Evolutionary conservation across 495 filamentous ascomycete species (phyloP), one percentile per base, ranked within the genome.

Genomic region (Tuber umbilicatum): DNA sequence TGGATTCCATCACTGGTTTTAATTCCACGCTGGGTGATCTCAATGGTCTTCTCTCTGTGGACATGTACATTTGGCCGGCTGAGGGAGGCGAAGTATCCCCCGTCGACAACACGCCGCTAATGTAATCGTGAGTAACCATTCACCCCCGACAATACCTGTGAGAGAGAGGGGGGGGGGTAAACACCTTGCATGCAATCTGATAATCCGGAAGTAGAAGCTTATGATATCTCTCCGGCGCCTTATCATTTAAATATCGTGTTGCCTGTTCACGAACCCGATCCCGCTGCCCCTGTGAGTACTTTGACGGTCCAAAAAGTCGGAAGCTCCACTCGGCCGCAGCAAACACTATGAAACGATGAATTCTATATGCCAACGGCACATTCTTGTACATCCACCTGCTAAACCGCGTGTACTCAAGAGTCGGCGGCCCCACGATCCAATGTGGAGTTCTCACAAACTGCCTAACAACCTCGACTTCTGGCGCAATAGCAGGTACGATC

Each of bases 141-240:
- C 47, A 27, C 47, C 3, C 21, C 21, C 4, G 19, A 23, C 47
- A n/a, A 23, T 23, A 68, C 35, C 14, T 9, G 31, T 4, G 39
- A 37, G 21, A 77, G 70, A 31, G 5, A 10, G 81, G 74, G 90
- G 91, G 91, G 75, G 90, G 83, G 0, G 90, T 90, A 7, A 86
- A 87, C 1, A 92, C 78, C 3, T 91, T 55, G 47, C 47, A 55
- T 12, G 47, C 47, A n/a, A 55, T 9, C 47, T 55, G 23, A 9
- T 55, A 27, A 55, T 55, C 47, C 0, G 47, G 47, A 10, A 55
- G 47, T 3, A 55, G 27, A 27, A 55, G 87, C 43, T 91, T 85
- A 71, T 89, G 88, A 73, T 91, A 92, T 78, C 89, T 87, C 70
- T 86, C 81, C 0, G 90, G 90, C 1, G 85, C 86, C 1, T 77